Evolutionary conservation across 2,329 filamentous ascomycete genomes (phyloP).

Genomic region (Hymenoscyphus scutula): DNA sequence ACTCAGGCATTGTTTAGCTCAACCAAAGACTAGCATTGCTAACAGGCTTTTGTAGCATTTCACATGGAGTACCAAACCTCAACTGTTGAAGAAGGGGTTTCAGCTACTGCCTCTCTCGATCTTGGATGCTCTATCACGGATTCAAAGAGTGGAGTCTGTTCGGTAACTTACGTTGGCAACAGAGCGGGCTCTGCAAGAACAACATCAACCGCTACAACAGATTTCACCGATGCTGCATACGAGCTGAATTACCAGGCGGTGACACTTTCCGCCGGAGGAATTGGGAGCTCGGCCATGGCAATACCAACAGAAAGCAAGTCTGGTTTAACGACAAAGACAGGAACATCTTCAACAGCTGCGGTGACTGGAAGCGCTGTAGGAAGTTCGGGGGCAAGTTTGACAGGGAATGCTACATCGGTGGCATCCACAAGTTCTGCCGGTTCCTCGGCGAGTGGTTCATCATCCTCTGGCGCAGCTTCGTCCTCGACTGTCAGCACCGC

Average conservation of each 20-base stretch:
- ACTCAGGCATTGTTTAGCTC: too few relatives aligned
- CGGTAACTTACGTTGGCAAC: neutral
- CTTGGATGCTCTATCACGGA: conserved; percentile 22
- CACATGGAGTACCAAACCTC: neutral
- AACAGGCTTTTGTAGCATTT: neutral
- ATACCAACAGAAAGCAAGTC: neutral
- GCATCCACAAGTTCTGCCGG: conserved; percentile 4
- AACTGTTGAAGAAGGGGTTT: too few relatives aligned
- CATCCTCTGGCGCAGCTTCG: conserved; percentile 10
- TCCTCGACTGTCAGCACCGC: conserved; percentile 16
- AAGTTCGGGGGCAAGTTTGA: conserved; percentile 4
- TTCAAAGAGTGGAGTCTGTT: conserved; percentile 19
- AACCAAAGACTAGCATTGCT: too few relatives aligned
- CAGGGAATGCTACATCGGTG: neutral
- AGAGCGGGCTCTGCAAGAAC: conserved; percentile 1
- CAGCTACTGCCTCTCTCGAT: conserved; percentile 1
- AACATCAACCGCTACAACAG: conserved; percentile 8
- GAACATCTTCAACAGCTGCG: conserved; percentile 21
- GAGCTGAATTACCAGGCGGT: neutral
- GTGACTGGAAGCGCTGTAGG: conserved; percentile 8
- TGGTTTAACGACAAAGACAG: neutral
- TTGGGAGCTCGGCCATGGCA: neutral
- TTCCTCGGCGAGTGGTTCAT: conserved; percentile 5
- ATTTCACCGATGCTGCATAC: conserved; percentile 2
- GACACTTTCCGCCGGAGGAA: neutral